Percentiles rank a stretch among this genome's conserved stretches.
These are phyloP conservation scores for Canavalia gladiata DNA, from an alignment of 306 rosid species.

Conservation along the genomic window DNA sequence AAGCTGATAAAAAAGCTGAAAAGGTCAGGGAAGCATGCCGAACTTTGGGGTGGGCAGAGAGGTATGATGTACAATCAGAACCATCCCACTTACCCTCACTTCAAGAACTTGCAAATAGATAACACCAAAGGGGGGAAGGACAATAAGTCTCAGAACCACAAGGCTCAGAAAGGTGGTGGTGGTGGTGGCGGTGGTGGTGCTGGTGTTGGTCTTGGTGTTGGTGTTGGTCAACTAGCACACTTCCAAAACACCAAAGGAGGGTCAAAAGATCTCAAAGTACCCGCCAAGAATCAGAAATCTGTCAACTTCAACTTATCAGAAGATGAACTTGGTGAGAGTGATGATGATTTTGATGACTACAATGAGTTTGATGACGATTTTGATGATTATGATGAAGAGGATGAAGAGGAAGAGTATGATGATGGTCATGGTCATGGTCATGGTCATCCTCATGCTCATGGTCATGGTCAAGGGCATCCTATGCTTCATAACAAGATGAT, in stretches of 20 bases:
- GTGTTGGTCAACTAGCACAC: constrained; percentile 52
- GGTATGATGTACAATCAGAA: constrained; percentile 58
- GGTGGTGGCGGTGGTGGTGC: constrained; percentile 35
- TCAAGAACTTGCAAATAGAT: constrained; percentile 67
- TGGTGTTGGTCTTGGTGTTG: constrained; percentile 50
- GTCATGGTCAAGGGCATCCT: constrained; percentile 59
- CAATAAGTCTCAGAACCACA: constrained; percentile 63
- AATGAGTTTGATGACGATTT: constrained; percentile 63
- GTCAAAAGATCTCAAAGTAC: constrained; percentile 49
- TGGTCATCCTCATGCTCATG: constrained; percentile 56
- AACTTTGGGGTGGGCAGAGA: constrained; percentile 71
- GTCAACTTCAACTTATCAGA: constrained; percentile 74
- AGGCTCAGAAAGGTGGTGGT: constrained; percentile 58
- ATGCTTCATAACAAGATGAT: constrained; percentile 55
- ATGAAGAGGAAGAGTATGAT: constrained; percentile 60
- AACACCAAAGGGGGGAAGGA: constrained; percentile 61
- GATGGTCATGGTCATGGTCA: constrained; percentile 54
- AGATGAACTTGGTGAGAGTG: constrained; percentile 69
- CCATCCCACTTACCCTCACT: constrained; percentile 62
- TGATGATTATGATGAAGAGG: constrained; percentile 59
- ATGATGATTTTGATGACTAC: constrained; percentile 60
- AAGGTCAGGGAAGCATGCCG: constrained; percentile 86
- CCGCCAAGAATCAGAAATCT: constrained; percentile 67
- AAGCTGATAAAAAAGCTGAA: constrained; percentile 75
- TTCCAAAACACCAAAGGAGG: constrained; percentile 68